Base-by-base conservation (phyloP, 306 rosid genomes). In the Lathyrus oleraceus region DNA sequence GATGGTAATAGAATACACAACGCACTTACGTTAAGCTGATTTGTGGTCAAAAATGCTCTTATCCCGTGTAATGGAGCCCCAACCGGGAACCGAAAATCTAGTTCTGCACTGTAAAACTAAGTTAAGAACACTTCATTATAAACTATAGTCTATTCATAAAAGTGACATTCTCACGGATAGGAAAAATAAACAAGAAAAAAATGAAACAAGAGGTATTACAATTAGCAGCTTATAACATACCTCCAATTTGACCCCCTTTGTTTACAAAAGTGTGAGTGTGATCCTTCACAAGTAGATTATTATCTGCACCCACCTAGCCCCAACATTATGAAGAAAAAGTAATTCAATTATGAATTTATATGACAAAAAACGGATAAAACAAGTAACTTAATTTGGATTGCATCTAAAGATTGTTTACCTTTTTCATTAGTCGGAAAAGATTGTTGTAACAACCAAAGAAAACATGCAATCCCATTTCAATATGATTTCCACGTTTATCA, bases 401-500 rank as follows among this genome's bases (percentile, higher is more conserved):
- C 63, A 68, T 75, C 65, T 54, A 74, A 71, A 28, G 59, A 16
- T 5, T 19, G 70, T 36, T 81, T 69, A 94, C 99, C 97, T 94
- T 94, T 83, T 89, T 94, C 98, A 94, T 67, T 74, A 94, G 81
- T 38, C 98, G 92, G 84, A 88, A 94, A 77, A 94, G 97, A 89
- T 94, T 94, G 84, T 72, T 94, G 78, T 94, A 94, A 81, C 98
- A 94, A 45, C 99, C 99, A 42, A 94, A 94, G 86, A 94, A 94
- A 66, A 94, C 99, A 61, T 94, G 99, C 62, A 94, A 81, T 78
- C 99, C 99, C 99, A 94, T 94, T 81, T 94, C 99, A 75, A 94
- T 87, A 81, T 94, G 97, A 72, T 94, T 94, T 67, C 99, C 99
- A 54, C 70, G 76, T 78, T 61, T 89, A 82, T 94, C 99, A 65